These are phyloP conservation scores for Saccharomycopsis crataegensis DNA, from an alignment of 1,139 yeast genomes.

Conservation along the genomic window DNA sequence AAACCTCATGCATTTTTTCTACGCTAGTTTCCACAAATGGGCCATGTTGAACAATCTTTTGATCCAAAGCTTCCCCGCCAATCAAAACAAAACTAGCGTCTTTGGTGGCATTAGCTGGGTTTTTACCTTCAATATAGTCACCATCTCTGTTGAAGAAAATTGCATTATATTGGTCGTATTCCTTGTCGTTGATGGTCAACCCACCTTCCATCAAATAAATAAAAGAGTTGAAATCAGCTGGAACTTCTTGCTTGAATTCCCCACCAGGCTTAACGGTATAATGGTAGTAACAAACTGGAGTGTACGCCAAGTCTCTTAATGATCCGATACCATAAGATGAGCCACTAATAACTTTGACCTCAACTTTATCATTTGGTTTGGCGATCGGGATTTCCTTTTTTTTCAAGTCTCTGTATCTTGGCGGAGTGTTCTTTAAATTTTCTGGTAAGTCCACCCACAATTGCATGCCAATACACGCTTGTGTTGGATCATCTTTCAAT, in stretches of 20 bases:
- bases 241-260: slow-evolving; percentile 52
- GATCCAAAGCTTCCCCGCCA: slow-evolving; percentile 74
- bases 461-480: slow-evolving; percentile 63
- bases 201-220: slow-evolving; percentile 63
- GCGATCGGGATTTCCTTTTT: slow-evolving; percentile 65
- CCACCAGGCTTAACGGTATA: slow-evolving; percentile 65
- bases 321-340: slow-evolving; percentile 69
- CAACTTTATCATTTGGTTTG: slow-evolving; percentile 59
- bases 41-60: slow-evolving; percentile 79
- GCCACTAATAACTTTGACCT: slow-evolving; percentile 73
- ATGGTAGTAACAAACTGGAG: slow-evolving; percentile 76
- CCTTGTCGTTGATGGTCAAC: slow-evolving; percentile 41
- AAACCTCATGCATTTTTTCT: slow-evolving; percentile 59
- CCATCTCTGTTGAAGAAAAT: slow-evolving; percentile 67
- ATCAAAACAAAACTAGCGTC: slow-evolving; percentile 49
- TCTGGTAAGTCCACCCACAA: slow-evolving; percentile 89
- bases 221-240: slow-evolving; percentile 62
- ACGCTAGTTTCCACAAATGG: slow-evolving; percentile 74
- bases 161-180: slow-evolving; percentile 37
- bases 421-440: slow-evolving; percentile 57
- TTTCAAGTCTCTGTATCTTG: slow-evolving; percentile 75
- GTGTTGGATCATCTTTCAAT: slow-evolving; percentile 38
- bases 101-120: slow-evolving; percentile 32
- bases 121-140: slow-evolving; percentile 43
- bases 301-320: slow-evolving; percentile 69